Conservation (phyloP, 108 stramenopile genomes). For the Skeletonema potamos region DNA sequence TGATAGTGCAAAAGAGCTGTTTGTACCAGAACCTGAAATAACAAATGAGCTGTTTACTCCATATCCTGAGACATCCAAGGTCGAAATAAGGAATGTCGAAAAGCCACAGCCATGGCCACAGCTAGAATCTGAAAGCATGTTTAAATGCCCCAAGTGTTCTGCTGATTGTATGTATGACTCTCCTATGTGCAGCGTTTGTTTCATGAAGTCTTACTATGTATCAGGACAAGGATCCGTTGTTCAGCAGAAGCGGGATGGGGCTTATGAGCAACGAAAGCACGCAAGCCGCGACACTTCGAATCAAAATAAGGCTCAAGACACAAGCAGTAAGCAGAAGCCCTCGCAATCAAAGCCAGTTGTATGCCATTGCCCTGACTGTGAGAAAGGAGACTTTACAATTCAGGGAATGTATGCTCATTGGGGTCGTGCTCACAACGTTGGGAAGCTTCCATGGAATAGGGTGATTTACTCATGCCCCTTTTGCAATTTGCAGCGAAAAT, state of each 20-base stretch:
- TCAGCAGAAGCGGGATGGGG: not conserved
- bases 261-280: not conserved
- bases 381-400: conserved; percentile 22
- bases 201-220: conserved; percentile 3
- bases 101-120: not conserved
- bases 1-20: not conserved
- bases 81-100: not conserved
- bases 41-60: not conserved
- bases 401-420: conserved; percentile 49
- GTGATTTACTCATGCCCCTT: conserved; percentile 44
- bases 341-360: conserved; percentile 20
- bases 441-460: conserved; percentile 32
- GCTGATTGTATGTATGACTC: conserved; percentile 20
- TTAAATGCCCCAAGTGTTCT: conserved; percentile 18
- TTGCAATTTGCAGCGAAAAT: conserved; percentile 11
- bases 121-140: conserved; percentile 6
- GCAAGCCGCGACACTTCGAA: not conserved
- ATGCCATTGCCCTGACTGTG: conserved; percentile 37
- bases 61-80: not conserved
- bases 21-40: not conserved
- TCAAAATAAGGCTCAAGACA: not conserved
- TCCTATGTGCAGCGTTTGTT: conserved; percentile 1
- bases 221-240: not conserved
- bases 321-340: not conserved
- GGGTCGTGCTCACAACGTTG: conserved; percentile 27